phyloP scores from a whole-genome alignment of 2,329 filamentous ascomycete genomes.

The Exophiala calicioides region DNA sequence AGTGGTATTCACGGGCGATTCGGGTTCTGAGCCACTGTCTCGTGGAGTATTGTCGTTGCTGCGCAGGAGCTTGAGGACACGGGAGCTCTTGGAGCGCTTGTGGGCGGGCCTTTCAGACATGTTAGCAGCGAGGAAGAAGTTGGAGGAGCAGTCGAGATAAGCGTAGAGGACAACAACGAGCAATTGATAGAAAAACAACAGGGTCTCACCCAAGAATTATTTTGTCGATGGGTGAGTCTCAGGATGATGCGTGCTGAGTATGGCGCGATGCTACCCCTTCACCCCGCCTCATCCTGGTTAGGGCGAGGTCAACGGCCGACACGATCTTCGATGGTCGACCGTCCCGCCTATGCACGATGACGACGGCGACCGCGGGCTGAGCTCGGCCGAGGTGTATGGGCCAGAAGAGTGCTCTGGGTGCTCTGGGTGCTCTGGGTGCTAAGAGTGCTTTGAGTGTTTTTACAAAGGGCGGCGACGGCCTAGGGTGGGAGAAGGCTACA shows the following conservation, averaged over 20 bases:
- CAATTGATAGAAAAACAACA: neutral
- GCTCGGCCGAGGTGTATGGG: too few relatives aligned
- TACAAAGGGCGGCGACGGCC: too few relatives aligned
- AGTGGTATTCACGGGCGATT: slow-evolving; percentile 27
- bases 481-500: too few relatives aligned
- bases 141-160: neutral
- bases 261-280: slow-evolving; percentile 2
- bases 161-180: neutral
- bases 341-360: slow-evolving; percentile 23
- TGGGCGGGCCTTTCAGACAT: slow-evolving; percentile 41
- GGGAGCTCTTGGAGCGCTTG: slow-evolving; percentile 56
- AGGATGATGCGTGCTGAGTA: neutral
- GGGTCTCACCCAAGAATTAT: neutral
- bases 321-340: slow-evolving; percentile 9
- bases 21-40: slow-evolving; percentile 39
- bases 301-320: slow-evolving; percentile 20
- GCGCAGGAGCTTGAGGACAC: slow-evolving; percentile 57
- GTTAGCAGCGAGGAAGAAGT: slow-evolving; percentile 27
- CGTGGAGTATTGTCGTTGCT: slow-evolving; percentile 54
- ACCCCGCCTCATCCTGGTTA: slow-evolving; percentile 26
- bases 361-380: slow-evolving; percentile 9
- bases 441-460: too few relatives aligned
- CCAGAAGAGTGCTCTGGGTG: too few relatives aligned
- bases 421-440: too few relatives aligned
- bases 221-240: neutral